These are phyloP conservation scores for Spinacia oleracea DNA, from an alignment of 179 eudicot species.

Conservation along the genomic window DNA sequence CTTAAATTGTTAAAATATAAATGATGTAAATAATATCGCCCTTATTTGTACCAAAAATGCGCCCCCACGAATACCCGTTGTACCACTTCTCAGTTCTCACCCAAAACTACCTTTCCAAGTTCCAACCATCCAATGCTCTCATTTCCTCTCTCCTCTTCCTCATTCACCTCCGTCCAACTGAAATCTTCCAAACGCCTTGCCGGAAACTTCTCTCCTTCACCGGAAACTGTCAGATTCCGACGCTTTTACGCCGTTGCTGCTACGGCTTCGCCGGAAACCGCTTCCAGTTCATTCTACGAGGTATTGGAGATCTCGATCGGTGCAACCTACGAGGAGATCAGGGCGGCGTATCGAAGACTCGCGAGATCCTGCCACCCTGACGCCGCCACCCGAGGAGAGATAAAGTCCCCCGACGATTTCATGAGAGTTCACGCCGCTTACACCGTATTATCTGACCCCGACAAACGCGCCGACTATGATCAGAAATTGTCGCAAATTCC, in stretches of 20 bases:
- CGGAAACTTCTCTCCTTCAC: conserved; percentile 1
- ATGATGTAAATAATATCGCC: too few species aligned
- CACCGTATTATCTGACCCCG: conserved; percentile 67
- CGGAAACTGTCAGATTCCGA: conserved; percentile 10
- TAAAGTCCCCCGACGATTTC: conserved; percentile 45
- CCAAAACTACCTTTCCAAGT: not conserved
- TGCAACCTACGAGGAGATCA: conserved; percentile 58
- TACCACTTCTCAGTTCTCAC: conserved; percentile 4
- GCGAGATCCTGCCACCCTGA: conserved; percentile 71
- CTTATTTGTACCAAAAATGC: not conserved
- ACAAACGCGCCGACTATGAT: conserved; percentile 59
- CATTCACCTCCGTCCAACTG: conserved; percentile 17
- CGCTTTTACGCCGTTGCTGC: conserved; percentile 10
- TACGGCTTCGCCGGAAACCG: conserved; percentile 18
- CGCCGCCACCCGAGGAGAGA: conserved; percentile 23
- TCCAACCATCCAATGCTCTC: conserved; percentile 22
- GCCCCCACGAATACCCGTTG: not conserved
- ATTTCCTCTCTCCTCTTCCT: conserved; percentile 26
- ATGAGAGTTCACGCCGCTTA: conserved; percentile 61
- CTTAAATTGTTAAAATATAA: too few species aligned
- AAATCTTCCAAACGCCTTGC: conserved; percentile 12
- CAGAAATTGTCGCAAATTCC: conserved; percentile 7
- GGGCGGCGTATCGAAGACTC: conserved; percentile 60
- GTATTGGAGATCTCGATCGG: conserved; percentile 48
- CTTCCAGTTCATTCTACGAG: conserved; percentile 52